Conservation (phyloP, 306 rosid species). For the Dalbergia cochinchinensis region DNA sequence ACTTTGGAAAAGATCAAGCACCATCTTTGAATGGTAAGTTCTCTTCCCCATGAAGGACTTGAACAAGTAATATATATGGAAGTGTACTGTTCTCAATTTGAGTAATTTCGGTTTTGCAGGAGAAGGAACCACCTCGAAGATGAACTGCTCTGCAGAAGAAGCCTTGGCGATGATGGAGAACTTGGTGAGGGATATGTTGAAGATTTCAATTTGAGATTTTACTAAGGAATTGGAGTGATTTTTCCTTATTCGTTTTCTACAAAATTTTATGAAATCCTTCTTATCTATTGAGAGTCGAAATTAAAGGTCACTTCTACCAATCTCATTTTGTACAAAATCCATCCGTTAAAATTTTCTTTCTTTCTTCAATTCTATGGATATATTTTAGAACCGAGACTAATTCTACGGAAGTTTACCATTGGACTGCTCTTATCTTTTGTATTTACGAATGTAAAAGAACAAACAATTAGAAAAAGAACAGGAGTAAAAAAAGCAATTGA, state of each 20-base stretch:
- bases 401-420: too few species aligned
- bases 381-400: neutral
- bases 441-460: too few species aligned
- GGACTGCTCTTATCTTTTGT: too few species aligned
- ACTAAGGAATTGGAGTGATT: too few species aligned
- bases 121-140: conserved; percentile 24
- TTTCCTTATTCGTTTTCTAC: neutral
- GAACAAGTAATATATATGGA: neutral
- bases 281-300: neutral
- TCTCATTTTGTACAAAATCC: neutral
- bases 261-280: conserved; percentile 20
- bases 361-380: neutral
- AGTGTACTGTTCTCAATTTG: conserved; percentile 11
- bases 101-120: conserved; percentile 47
- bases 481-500: too few species aligned
- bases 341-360: neutral
- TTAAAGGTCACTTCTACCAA: neutral
- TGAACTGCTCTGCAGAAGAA: conserved; percentile 48
- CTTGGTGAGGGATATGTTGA: conserved; percentile 58
- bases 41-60: too few species aligned
- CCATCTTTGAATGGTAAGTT: conserved; percentile 49
- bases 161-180: conserved; percentile 64
- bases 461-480: too few species aligned
- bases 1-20: neutral
- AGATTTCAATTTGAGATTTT: conserved; percentile 57